Conservation (phyloP, 805 yeast genomes). For the Kuraishia piskuri region DNA sequence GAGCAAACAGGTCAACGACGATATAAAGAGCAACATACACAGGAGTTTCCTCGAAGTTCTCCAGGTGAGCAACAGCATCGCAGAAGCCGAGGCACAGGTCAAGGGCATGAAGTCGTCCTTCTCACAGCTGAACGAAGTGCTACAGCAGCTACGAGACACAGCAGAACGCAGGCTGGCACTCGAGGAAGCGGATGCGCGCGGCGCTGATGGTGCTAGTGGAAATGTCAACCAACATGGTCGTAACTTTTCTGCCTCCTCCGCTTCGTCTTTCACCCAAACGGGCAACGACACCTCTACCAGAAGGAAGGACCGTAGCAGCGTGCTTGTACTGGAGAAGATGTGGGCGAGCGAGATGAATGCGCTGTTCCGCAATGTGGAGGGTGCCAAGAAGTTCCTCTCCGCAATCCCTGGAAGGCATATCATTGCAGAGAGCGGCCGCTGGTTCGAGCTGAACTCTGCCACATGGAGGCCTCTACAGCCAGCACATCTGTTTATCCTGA, state of each 20-base stretch:
- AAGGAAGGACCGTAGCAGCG: slow-evolving; percentile 56
- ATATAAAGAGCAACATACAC: slow-evolving; percentile 49
- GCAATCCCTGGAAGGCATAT: slow-evolving; percentile 76
- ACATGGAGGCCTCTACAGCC: slow-evolving; percentile 76
- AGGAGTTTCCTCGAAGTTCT: slow-evolving; percentile 56
- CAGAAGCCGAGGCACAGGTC: slow-evolving; percentile 56
- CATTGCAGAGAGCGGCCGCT: slow-evolving; percentile 67
- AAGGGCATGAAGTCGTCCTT: slow-evolving; percentile 52
- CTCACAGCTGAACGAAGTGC: slow-evolving; percentile 48
- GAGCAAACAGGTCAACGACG: slow-evolving; percentile 40
- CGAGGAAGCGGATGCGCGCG: slow-evolving; percentile 20
- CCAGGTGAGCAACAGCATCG: slow-evolving; percentile 50
- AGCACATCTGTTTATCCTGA: slow-evolving; percentile 67
- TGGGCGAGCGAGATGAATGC: slow-evolving; percentile 71
- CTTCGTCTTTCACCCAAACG: slow-evolving; percentile 7
- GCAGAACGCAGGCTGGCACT: slow-evolving; percentile 49
- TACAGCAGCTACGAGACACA: slow-evolving; percentile 45
- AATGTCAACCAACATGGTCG: slow-evolving; percentile 1
- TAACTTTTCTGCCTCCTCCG: slow-evolving; percentile 6
- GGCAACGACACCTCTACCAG: slow-evolving; percentile 5
- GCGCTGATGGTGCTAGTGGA: neutral
- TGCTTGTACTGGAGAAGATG: slow-evolving; percentile 64
- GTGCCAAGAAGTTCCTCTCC: slow-evolving; percentile 76
- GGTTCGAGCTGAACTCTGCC: slow-evolving; percentile 82
- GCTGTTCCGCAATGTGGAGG: slow-evolving; percentile 77